phyloP scores from a whole-genome alignment of 495 filamentous ascomycete species.

The Penicillium canariense region DNA sequence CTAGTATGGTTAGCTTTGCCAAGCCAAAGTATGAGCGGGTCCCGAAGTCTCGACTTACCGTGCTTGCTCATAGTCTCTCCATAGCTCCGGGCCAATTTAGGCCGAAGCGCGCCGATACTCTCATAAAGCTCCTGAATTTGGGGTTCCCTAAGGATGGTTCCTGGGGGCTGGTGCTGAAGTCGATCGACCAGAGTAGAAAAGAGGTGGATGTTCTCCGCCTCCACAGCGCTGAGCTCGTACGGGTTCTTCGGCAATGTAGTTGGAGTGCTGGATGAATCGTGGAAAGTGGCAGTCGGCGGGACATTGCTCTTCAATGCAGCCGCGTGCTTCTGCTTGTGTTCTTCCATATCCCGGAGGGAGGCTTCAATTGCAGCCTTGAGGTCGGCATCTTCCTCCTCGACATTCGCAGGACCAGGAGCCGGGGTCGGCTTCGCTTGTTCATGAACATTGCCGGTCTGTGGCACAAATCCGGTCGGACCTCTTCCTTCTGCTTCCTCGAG shows the following conservation, averaged over 20 bases:
- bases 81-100: conserved; percentile 93
- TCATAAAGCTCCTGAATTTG: conserved; percentile 99
- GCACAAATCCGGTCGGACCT: conserved; percentile 64
- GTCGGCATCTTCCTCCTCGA: conserved; percentile 76
- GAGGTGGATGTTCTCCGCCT: conserved; percentile 96
- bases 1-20: conserved; percentile 39
- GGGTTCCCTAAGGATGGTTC: conserved; percentile 90
- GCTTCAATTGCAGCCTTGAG: conserved; percentile 95
- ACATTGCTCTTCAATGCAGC: conserved; percentile 68
- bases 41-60: conserved; percentile 52
- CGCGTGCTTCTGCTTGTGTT: conserved; percentile 90
- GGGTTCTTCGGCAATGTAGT: conserved; percentile 74
- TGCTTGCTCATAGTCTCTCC: conserved; percentile 99
- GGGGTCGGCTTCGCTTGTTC: conserved; percentile 32
- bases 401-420: conserved; percentile 31
- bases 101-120: conserved; percentile 85
- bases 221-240: conserved; percentile 89
- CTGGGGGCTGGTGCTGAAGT: conserved; percentile 90
- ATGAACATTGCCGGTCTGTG: conserved; percentile 55
- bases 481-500: conserved; percentile 86
- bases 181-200: conserved; percentile 94
- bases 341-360: conserved; percentile 96
- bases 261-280: conserved; percentile 24
- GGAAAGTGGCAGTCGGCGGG: conserved; percentile 34
- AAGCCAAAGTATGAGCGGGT: background rate